These are phyloP conservation scores for Colletotrichum aenigma DNA, from an alignment of 2,329 filamentous ascomycete genomes.

Conservation along the genomic window DNA sequence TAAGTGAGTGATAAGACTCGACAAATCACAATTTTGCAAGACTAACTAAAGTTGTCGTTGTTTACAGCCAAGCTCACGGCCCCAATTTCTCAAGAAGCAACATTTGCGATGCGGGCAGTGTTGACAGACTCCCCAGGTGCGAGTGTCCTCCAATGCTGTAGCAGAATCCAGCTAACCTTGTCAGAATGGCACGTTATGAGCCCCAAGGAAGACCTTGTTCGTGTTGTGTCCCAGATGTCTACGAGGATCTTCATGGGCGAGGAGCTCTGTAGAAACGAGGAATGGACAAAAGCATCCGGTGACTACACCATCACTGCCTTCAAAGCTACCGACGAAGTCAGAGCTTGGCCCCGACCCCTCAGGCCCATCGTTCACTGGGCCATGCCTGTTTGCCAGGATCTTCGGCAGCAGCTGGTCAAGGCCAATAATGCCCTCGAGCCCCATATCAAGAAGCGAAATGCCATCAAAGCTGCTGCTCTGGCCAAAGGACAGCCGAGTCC, in stretches of 20 bases:
- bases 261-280: slow-evolving; percentile 16
- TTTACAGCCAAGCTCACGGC: not conserved
- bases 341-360: slow-evolving; percentile 17
- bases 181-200: slow-evolving; percentile 12
- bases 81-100: not conserved
- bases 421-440: slow-evolving; percentile 10
- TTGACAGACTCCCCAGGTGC: not conserved
- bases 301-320: not conserved
- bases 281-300: slow-evolving; percentile 14
- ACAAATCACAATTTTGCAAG: not conserved
- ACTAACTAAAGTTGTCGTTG: not conserved
- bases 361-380: slow-evolving; percentile 21
- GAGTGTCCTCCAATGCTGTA: not conserved
- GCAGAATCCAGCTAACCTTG: not conserved
- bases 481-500: not conserved
- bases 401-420: not conserved
- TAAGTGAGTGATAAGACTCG: not conserved
- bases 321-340: not conserved
- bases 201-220: not conserved
- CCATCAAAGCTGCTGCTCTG: not conserved
- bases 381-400: slow-evolving; percentile 5
- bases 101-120: not conserved
- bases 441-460: slow-evolving; percentile 4
- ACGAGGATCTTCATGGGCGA: slow-evolving; percentile 21
- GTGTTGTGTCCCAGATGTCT: slow-evolving; percentile 14